Percentiles rank a stretch among this genome's conserved stretches.
Conservation (phyloP, 129 eudicot species). For the Centaurea solstitialis region DNA sequence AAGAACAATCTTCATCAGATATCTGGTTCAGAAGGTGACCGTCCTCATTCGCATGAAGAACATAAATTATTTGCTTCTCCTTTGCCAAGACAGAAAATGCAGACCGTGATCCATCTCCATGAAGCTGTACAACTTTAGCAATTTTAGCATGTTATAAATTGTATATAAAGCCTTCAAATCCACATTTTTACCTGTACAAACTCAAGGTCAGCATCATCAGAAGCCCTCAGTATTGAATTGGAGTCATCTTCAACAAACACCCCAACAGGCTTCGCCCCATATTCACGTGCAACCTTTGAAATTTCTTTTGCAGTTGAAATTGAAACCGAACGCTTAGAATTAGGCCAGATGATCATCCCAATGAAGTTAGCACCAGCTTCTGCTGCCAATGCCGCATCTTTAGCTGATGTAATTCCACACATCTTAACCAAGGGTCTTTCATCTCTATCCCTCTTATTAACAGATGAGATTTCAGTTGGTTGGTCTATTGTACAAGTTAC, state of each 20-base stretch:
- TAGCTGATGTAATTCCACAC: constrained; percentile 96
- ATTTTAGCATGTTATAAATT: constrained; percentile 8
- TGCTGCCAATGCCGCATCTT: constrained; percentile 95
- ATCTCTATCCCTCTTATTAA: constrained; percentile 30
- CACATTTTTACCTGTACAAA: constrained; percentile 75
- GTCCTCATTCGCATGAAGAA: constrained; percentile 79
- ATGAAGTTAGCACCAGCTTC: constrained; percentile 93
- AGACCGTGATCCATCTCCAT: constrained; percentile 81
- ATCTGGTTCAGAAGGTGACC: constrained; percentile 73
- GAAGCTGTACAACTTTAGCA: constrained; percentile 61
- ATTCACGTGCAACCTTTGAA: constrained; percentile 65
- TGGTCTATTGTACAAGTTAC: constrained; percentile 12
- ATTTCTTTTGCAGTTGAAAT: constrained; percentile 75
- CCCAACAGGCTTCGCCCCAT: constrained; percentile 95
- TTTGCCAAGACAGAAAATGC: constrained; percentile 58
- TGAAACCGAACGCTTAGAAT: constrained; percentile 88
- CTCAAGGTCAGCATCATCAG: constrained; percentile 79
- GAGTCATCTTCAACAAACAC: constrained; percentile 94
- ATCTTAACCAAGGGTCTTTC: constrained; percentile 72
- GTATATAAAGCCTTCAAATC: constrained; percentile 1
- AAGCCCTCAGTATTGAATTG: constrained; percentile 58
- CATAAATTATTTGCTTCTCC: constrained; percentile 60
- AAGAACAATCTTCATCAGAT: constrained; percentile 75
- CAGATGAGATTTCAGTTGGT: constrained; percentile 21
- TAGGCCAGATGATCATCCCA: constrained; percentile 98